These are phyloP conservation scores for Lachnellula suecica DNA, from an alignment of 2,329 filamentous ascomycete species.

Conservation along the genomic window DNA sequence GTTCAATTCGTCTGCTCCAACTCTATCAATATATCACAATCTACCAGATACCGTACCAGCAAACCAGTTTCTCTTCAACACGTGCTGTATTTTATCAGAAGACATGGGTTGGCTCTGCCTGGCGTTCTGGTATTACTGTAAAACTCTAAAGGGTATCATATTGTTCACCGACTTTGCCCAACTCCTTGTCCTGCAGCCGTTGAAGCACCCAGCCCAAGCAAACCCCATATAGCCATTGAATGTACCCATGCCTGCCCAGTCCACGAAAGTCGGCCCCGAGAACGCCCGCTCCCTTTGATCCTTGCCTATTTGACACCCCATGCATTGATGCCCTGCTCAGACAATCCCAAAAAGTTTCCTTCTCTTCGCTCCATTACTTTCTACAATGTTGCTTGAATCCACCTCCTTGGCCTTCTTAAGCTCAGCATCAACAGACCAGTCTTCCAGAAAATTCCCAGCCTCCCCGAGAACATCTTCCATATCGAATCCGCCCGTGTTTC, in stretches of 20 bases:
- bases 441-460: slow-evolving; percentile 30
- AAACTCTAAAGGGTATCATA: background rate
- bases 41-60: background rate
- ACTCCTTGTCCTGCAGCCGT: background rate
- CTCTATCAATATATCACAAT: background rate
- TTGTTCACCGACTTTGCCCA: background rate
- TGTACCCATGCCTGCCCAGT: slow-evolving; percentile 6
- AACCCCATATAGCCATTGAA: background rate
- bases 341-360: slow-evolving; percentile 22
- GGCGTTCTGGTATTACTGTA: background rate
- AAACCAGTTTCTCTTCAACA: background rate
- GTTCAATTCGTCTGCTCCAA: background rate
- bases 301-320: background rate
- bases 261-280: slow-evolving; percentile 3
- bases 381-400: background rate
- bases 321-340: background rate
- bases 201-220: background rate
- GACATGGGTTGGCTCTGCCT: background rate
- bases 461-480: slow-evolving; percentile 30
- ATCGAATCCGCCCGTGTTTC: slow-evolving; percentile 12
- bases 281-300: background rate
- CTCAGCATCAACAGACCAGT: slow-evolving; percentile 40
- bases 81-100: background rate
- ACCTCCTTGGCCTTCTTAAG: slow-evolving; percentile 32
- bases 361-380: slow-evolving; percentile 16